Base-by-base conservation (phyloP, 768 basidiomycete genomes). In the Termitomyces sp. region DNA sequence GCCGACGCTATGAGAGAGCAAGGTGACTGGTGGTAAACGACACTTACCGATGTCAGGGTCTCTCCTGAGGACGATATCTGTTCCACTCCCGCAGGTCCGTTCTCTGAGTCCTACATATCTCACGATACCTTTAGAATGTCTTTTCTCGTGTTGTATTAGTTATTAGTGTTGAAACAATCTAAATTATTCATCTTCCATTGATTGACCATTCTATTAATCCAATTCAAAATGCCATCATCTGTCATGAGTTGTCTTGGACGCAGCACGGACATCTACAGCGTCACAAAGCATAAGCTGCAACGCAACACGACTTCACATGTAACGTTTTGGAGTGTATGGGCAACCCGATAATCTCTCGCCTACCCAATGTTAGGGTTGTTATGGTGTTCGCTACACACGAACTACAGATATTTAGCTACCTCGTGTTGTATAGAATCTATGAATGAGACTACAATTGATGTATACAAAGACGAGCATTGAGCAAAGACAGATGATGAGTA, bases 1-100 rank as follows among this genome's bases (percentile, higher is more conserved):
- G 87, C 87, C 41, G 79, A 88, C 62, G 88, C 87, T 52, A 88
- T 88, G 85, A 79, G 75, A 66, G 85, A 79, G 63, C 86, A 88
- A 51, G 88, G 88, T 53, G 86, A 88, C 67, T 87, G 85, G 84
- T 90, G 85, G 86, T 88, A 78, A 76, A 72, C 53, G 59, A 7
- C 14, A 50, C 29, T 16, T 27, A n/a, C n/a, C 18, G 22, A 46
- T 27, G n/a, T n/a, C n/a, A n/a, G n/a, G n/a, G n/a, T n/a, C n/a
- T 3, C 43, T 13, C 14, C 4, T 2, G 2, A 16, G 7, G 8
- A 27, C 3, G n/a, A 44, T 44, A 24, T 44, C 24, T 26, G 24
- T 31, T 14, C 20, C 14, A 31, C 29, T n/a, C 32, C 31, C 47
- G 12, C 20, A 20, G 7, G 46, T n/a, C 4, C 18, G 12, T 16